phyloP scores from a whole-genome alignment of 2,329 filamentous ascomycete genomes.

The Xylaria digitata region DNA sequence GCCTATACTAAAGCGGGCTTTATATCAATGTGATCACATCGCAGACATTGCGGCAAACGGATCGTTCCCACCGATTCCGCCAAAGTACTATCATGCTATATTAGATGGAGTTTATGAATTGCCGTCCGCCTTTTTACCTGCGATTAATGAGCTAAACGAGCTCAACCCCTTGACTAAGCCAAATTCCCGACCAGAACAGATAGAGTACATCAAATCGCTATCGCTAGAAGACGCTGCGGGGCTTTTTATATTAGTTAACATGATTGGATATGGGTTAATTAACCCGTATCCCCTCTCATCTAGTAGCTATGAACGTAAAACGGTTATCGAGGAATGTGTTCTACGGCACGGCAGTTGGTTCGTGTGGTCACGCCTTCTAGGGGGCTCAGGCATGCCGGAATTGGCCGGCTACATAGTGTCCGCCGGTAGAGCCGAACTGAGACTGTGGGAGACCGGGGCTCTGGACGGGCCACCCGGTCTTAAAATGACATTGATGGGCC shows the following conservation, averaged over 20 bases:
- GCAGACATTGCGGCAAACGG: constrained; percentile 46
- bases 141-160: neutral
- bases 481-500: constrained; percentile 41
- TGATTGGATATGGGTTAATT: constrained; percentile 30
- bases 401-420: constrained; percentile 34
- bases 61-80: neutral
- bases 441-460: constrained; percentile 43
- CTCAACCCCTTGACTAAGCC: constrained; percentile 38
- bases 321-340: constrained; percentile 44
- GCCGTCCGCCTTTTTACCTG: neutral
- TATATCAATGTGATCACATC: constrained; percentile 45
- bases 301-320: constrained; percentile 35
- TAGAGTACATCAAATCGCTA: constrained; percentile 42
- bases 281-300: neutral
- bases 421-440: constrained; percentile 41
- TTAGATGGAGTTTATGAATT: constrained; percentile 9
- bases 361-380: constrained; percentile 38
- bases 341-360: constrained; percentile 50
- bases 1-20: constrained; percentile 36
- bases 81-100: constrained; percentile 24
- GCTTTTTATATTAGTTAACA: constrained; percentile 38
- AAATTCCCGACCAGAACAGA: constrained; percentile 39
- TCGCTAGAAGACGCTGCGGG: constrained; percentile 38
- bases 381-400: neutral
- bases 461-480: constrained; percentile 34